Conservation (phyloP, 148 eudicot species). For the Vaccinium darrowii region DNA sequence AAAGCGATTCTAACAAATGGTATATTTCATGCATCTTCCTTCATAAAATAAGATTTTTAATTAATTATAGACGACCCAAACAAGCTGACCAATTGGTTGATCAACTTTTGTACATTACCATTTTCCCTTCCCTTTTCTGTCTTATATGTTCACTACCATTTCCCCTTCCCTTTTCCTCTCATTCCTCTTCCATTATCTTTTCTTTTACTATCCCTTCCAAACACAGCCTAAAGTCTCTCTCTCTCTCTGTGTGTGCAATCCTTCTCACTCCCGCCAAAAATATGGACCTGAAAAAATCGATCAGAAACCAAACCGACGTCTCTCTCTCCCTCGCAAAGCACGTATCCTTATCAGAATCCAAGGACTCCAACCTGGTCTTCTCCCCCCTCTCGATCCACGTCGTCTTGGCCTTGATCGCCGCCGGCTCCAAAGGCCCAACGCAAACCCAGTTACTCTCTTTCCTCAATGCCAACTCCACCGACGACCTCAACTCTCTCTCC, state of each 20-base stretch:
- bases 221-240: background rate
- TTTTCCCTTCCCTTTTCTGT: too few relatives aligned
- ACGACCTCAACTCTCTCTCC: slow-evolving; percentile 58
- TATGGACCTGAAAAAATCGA: slow-evolving; percentile 64
- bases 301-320: slow-evolving; percentile 62
- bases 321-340: slow-evolving; percentile 43
- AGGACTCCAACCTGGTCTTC: slow-evolving; percentile 51
- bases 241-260: background rate
- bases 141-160: too few relatives aligned
- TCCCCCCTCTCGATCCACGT: slow-evolving; percentile 80
- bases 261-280: background rate
- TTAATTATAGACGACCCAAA: too few relatives aligned
- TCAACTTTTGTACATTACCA: too few relatives aligned
- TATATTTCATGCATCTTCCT: too few relatives aligned
- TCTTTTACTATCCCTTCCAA: too few relatives aligned
- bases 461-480: slow-evolving; percentile 52
- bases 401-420: slow-evolving; percentile 57
- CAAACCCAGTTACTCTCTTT: slow-evolving; percentile 58
- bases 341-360: slow-evolving; percentile 27
- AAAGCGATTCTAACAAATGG: too few relatives aligned
- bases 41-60: too few relatives aligned
- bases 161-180: too few relatives aligned
- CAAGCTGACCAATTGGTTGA: too few relatives aligned
- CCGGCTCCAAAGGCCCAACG: slow-evolving; percentile 68
- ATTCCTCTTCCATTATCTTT: too few relatives aligned